phyloP scores from a whole-genome alignment of 78 protist genomes.

The Chrysochromulina parva region DNA sequence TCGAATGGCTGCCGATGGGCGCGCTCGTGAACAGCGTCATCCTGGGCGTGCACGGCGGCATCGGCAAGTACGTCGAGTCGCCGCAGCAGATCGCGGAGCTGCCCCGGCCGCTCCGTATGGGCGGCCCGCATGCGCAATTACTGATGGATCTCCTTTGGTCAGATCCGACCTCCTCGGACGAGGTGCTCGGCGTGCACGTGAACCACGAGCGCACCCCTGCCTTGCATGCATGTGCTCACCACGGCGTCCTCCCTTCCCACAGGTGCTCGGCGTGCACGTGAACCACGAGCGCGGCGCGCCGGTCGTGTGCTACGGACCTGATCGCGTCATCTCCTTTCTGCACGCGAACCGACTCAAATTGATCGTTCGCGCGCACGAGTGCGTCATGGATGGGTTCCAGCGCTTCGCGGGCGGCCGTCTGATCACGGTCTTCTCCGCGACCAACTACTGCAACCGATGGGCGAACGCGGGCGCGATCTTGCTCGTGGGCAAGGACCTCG shows the following conservation, averaged over 20 bases:
- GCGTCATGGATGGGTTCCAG: constrained; percentile 38
- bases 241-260: background rate
- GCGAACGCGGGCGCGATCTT: constrained; percentile 54
- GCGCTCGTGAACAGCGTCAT: constrained; percentile 11
- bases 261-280: background rate
- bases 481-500: constrained; percentile 10
- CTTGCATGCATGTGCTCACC: background rate
- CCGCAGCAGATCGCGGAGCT: background rate
- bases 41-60: constrained; percentile 1
- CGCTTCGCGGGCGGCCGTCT: background rate
- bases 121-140: background rate
- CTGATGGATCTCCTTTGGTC: constrained; percentile 46
- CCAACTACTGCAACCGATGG: constrained; percentile 46
- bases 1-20: constrained; percentile 41
- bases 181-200: background rate
- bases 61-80: background rate
- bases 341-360: background rate
- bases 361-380: constrained; percentile 44
- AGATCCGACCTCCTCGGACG: background rate
- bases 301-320: constrained; percentile 10
- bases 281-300: background rate
- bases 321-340: background rate
- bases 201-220: background rate
- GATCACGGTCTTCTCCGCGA: constrained; percentile 51
- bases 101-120: background rate